Evolutionary conservation across 1,139 yeast genomes (phyloP).

Genomic region (Debaryomyces subglobosus): DNA sequence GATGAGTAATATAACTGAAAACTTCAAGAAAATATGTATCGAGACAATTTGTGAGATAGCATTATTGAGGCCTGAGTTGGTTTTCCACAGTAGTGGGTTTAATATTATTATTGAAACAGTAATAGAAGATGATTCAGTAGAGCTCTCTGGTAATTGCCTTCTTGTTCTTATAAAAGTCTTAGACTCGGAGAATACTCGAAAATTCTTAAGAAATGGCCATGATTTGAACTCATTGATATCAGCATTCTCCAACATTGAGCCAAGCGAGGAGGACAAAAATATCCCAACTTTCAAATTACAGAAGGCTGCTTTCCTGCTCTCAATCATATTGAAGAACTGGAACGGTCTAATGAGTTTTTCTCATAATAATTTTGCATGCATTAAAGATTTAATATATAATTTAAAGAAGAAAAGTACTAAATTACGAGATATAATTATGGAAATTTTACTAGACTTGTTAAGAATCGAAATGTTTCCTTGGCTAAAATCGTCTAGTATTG

Average conservation of each 20-base stretch:
- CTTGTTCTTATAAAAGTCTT: conserved; percentile 61
- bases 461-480: conserved; percentile 65
- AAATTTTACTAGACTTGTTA: conserved; percentile 69
- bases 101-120: conserved; percentile 59
- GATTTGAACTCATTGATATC: conserved; percentile 68
- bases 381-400: conserved; percentile 64
- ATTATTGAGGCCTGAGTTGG: conserved; percentile 59
- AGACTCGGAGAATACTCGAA: conserved; percentile 61
- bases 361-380: conserved; percentile 56
- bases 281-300: conserved; percentile 45
- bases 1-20: conserved; percentile 33
- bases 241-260: conserved; percentile 44
- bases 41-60: conserved; percentile 78
- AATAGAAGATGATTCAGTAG: conserved; percentile 60
- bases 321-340: conserved; percentile 69
- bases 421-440: conserved; percentile 67
- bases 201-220: conserved; percentile 58
- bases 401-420: conserved; percentile 58
- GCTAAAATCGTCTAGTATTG: conserved; percentile 43
- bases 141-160: conserved; percentile 57
- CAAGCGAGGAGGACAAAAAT: conserved; percentile 11
- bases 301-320: conserved; percentile 61
- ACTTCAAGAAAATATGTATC: conserved; percentile 54
- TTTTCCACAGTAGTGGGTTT: conserved; percentile 68
- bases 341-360: conserved; percentile 75